phyloP scores from a whole-genome alignment of 2,329 filamentous ascomycete genomes.

The Amauroascus niger region DNA sequence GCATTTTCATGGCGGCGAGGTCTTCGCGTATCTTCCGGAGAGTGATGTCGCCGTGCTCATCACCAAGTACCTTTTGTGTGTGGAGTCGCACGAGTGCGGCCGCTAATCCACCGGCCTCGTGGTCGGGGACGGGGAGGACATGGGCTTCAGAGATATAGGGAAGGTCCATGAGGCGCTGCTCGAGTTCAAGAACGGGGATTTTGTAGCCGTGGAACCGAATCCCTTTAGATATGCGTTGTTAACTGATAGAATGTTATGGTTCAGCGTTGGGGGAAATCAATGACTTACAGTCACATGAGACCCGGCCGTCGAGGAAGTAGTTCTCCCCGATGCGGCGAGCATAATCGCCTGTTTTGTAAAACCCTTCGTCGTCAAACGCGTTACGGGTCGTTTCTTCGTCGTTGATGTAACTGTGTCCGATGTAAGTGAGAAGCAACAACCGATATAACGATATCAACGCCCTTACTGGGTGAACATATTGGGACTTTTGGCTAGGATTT shows the following conservation, averaged over 20 bases:
- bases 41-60: neutral
- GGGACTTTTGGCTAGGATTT: slow-evolving; percentile 12
- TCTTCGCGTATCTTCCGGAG: slow-evolving; percentile 13
- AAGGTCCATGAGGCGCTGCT: slow-evolving; percentile 15
- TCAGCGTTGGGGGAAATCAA: neutral
- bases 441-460: neutral
- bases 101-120: slow-evolving; percentile 3
- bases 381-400: slow-evolving; percentile 11
- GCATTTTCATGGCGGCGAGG: slow-evolving; percentile 5
- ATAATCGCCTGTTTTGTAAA: slow-evolving; percentile 19
- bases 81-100: slow-evolving; percentile 11
- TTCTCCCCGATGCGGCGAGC: slow-evolving; percentile 12
- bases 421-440: neutral
- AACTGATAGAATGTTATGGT: too few relatives aligned
- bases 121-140: slow-evolving; percentile 14
- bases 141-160: slow-evolving; percentile 17
- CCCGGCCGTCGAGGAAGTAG: slow-evolving; percentile 19
- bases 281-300: slow-evolving; percentile 18
- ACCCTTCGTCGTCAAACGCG: slow-evolving; percentile 17
- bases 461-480: slow-evolving; percentile 11
- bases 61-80: neutral
- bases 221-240: too few relatives aligned
- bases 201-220: slow-evolving; percentile 12
- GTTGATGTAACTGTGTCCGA: slow-evolving; percentile 9
- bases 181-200: slow-evolving; percentile 16